A percentile compares a stretch with the other conserved stretches of the same genome.
Conservation (phyloP, 768 basidiomycete genomes). For the Psilocybe sp. region DNA sequence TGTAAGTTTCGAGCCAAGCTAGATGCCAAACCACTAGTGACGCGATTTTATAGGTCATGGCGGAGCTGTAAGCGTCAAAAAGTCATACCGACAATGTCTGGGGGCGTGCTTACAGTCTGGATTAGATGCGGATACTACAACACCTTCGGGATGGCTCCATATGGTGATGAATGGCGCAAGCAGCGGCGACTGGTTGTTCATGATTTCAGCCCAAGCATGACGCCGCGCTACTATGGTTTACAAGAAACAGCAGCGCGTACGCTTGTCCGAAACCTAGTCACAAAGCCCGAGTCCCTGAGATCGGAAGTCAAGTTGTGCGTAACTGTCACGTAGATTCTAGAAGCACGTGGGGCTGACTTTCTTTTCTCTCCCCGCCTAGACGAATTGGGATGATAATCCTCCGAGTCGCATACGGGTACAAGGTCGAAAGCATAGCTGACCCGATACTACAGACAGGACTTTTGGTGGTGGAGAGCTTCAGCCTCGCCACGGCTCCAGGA, state of each 20-base stretch:
- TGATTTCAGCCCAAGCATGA: conserved; percentile 15
- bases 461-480: conserved; percentile 47
- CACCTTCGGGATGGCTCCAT: conserved; percentile 37
- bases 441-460: conserved; percentile 47
- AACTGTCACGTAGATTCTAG: neutral
- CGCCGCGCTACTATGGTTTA: conserved; percentile 13
- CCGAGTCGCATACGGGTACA: conserved; percentile 54
- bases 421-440: conserved; percentile 46
- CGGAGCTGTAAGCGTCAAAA: too few species aligned
- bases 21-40: too few species aligned
- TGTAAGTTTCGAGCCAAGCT: too few species aligned
- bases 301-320: conserved; percentile 26
- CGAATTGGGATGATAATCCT: conserved; percentile 52
- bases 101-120: too few species aligned
- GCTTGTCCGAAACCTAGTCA: conserved; percentile 18
- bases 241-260: conserved; percentile 18
- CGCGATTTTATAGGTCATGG: too few species aligned
- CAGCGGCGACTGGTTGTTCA: conserved; percentile 28
- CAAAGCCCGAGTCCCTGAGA: conserved; percentile 23
- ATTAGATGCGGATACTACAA: conserved; percentile 30
- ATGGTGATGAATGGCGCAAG: conserved; percentile 36
- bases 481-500: conserved; percentile 37
- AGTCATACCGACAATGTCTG: too few species aligned
- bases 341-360: neutral
- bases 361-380: conserved; percentile 17